Percentiles rank a stretch among this genome's conserved stretches.
phyloP scores from a whole-genome alignment of 768 basidiomycete genomes.

The Lentinula guzmanii region DNA sequence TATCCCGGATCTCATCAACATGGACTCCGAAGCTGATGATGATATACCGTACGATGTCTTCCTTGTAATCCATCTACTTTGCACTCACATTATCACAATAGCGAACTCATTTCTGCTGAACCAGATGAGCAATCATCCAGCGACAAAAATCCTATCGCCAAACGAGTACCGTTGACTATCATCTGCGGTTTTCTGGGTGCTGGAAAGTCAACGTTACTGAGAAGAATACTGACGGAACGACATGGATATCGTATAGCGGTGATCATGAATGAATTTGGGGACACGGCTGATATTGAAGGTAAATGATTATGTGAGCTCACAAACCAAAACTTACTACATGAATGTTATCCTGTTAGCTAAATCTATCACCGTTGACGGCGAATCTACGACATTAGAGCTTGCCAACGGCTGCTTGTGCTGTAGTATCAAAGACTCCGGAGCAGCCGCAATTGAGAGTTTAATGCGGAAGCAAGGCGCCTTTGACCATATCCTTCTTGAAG shows the following conservation, averaged over 20 bases:
- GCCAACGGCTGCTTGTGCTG: conserved; percentile 98
- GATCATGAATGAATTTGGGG: conserved; percentile 98
- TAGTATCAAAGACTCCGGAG: conserved; percentile 90
- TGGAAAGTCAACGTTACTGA: conserved; percentile 90
- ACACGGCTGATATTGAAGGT: conserved; percentile 50
- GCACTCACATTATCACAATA: conserved; percentile 9
- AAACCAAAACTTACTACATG: background rate
- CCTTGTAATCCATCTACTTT: conserved; percentile 7
- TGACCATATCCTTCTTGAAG: conserved; percentile 93
- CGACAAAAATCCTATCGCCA: background rate
- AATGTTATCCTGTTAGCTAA: conserved; percentile 47
- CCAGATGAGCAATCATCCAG: background rate
- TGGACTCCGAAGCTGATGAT: conserved; percentile 41
- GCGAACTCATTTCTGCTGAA: conserved; percentile 19
- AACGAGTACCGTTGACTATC: conserved; percentile 79
- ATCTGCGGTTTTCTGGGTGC: conserved; percentile 94
- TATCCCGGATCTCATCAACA: conserved; percentile 11
- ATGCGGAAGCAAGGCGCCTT: conserved; percentile 84
- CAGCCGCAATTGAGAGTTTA: conserved; percentile 89
- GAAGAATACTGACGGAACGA: conserved; percentile 84
- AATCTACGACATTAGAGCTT: conserved; percentile 72
- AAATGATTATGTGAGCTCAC: conserved; percentile 34
- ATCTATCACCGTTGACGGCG: conserved; percentile 71
- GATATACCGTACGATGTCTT: conserved; percentile 48
- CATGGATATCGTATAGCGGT: conserved; percentile 97